These are phyloP conservation scores for Aegilops umbellulata DNA, from an alignment of 176 grass and related monocot species.

Conservation along the genomic window DNA sequence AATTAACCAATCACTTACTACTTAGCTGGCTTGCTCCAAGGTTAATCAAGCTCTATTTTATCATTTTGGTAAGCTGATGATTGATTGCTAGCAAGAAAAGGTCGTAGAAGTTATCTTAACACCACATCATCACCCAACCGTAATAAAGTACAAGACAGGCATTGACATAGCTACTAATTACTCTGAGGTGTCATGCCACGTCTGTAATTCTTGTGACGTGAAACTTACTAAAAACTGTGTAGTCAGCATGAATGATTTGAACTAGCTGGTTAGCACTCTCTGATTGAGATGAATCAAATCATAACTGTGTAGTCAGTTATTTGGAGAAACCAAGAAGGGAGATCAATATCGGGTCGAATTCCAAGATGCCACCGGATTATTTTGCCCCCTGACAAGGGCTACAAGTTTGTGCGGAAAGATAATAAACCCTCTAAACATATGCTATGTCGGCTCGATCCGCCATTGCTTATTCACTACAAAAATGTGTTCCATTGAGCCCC, in stretches of 20 bases:
- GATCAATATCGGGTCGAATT: neutral
- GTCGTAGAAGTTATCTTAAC: constrained; percentile 32
- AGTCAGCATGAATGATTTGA: constrained; percentile 18
- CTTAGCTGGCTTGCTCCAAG: constrained; percentile 2
- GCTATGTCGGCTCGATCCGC: neutral
- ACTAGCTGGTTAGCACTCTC: neutral
- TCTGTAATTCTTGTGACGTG: constrained; percentile 4
- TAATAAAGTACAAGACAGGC: constrained; percentile 28
- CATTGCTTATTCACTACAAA: neutral
- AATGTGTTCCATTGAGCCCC: neutral
- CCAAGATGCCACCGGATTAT: neutral
- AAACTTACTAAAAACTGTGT: neutral
- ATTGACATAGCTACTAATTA: constrained; percentile 2
- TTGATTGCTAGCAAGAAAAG: constrained; percentile 21
- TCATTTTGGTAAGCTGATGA: constrained; percentile 28
- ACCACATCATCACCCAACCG: constrained; percentile 17
- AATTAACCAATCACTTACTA: neutral
- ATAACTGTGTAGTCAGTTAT: too few species aligned
- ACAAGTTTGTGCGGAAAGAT: neutral
- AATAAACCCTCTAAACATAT: neutral
- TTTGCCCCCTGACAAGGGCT: neutral
- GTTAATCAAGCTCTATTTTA: constrained; percentile 17
- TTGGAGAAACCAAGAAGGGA: neutral
- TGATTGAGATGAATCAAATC: constrained; percentile 19
- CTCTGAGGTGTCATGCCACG: constrained; percentile 33